These are phyloP conservation scores for Lolium multiflorum DNA, from an alignment of 176 grass and related monocot species.

Conservation along the genomic window DNA sequence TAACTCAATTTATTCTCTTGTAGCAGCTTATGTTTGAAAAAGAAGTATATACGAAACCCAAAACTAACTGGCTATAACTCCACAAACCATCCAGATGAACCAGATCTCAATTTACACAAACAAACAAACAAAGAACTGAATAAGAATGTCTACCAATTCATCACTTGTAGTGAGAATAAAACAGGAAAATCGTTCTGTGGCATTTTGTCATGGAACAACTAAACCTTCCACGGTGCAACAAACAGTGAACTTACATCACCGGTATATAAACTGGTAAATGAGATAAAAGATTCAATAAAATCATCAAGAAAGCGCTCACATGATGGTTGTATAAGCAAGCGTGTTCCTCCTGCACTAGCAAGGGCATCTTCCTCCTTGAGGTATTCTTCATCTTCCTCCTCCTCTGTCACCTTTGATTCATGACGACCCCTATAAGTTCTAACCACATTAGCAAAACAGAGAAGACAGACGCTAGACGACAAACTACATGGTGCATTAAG, in stretches of 20 bases:
- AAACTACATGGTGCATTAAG: constrained; percentile 16
- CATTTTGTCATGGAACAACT: constrained; percentile 17
- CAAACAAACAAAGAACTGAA: neutral
- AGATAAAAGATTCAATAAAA: constrained; percentile 34
- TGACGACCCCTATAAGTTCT: constrained; percentile 66
- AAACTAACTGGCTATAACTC: constrained; percentile 11
- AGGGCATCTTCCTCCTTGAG: constrained; percentile 86
- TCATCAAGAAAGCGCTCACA: constrained; percentile 50
- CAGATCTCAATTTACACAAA: constrained; percentile 9
- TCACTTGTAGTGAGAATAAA: neutral
- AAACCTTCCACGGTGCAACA: neutral
- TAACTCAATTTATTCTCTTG: neutral
- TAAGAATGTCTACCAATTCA: neutral
- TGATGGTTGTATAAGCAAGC: constrained; percentile 73
- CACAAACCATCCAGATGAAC: constrained; percentile 2
- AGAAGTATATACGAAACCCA: constrained; percentile 1
- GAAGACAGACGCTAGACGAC: neutral
- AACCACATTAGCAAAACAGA: constrained; percentile 38
- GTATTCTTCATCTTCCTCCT: constrained; percentile 83
- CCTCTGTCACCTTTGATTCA: constrained; percentile 80
- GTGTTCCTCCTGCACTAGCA: constrained; percentile 65
- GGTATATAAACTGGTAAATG: constrained; percentile 6
- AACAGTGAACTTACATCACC: constrained; percentile 20
- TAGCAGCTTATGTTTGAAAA: neutral
- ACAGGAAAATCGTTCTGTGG: neutral